A percentile compares a stretch with the other conserved stretches of the same genome.
Evolutionary conservation across 768 basidiomycete genomes (phyloP).

Genomic region (Auriscalpium vulgare): DNA sequence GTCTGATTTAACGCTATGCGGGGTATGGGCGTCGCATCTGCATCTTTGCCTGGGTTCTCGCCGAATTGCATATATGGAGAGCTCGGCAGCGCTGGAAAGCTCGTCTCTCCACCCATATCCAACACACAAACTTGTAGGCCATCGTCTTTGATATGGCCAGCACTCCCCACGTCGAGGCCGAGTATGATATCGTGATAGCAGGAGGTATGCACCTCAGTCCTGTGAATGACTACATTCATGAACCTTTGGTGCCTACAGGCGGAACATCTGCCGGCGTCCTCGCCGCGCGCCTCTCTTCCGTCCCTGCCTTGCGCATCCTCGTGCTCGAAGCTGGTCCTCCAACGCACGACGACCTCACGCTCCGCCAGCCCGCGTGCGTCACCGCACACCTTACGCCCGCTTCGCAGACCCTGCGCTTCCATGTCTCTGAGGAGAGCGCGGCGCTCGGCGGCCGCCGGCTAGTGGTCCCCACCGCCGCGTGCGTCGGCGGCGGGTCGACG

Average conservation of each 20-base stretch:
- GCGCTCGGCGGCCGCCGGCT: slow-evolving; percentile 39
- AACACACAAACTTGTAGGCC: too few relatives aligned
- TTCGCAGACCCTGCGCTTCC: slow-evolving; percentile 36
- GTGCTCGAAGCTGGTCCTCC: slow-evolving; percentile 53
- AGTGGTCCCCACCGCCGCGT: slow-evolving; percentile 38
- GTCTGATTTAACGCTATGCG: too few relatives aligned
- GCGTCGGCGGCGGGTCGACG: slow-evolving; percentile 54
- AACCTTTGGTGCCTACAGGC: neutral
- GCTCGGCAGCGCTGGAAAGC: too few relatives aligned
- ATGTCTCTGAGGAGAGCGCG: slow-evolving; percentile 31
- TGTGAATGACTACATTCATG: neutral
- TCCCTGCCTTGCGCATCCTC: slow-evolving; percentile 48
- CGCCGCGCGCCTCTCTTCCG: slow-evolving; percentile 49
- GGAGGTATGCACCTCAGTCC: slow-evolving; percentile 13
- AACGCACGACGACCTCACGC: slow-evolving; percentile 35
- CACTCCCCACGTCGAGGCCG: neutral
- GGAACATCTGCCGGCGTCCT: slow-evolving; percentile 51
- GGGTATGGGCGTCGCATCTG: too few relatives aligned
- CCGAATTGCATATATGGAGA: too few relatives aligned
- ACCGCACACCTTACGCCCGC: slow-evolving; percentile 32
- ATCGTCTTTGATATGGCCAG: too few relatives aligned
- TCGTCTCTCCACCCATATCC: too few relatives aligned
- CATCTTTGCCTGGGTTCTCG: too few relatives aligned
- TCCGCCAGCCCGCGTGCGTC: slow-evolving; percentile 48
- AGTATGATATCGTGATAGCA: slow-evolving; percentile 9